Conservation (phyloP, 257 asterid genomes). For the Scutellaria baicalensis region DNA sequence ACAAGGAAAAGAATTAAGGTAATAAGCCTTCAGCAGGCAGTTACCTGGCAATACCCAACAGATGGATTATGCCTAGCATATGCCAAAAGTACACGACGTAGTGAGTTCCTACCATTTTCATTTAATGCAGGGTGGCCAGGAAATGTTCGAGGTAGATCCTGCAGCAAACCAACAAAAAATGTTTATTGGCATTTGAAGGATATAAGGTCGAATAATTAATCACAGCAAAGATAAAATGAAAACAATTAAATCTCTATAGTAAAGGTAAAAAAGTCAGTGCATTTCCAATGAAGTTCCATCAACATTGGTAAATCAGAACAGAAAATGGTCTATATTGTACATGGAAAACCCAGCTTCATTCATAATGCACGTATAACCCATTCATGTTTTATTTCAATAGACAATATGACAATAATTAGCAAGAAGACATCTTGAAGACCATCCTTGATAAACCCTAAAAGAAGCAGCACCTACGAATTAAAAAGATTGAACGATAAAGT, state of each 20-base stretch:
- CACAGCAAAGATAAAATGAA: neutral
- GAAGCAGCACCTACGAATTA: slow-evolving; percentile 96
- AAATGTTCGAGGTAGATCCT: slow-evolving; percentile 94
- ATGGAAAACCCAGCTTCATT: neutral
- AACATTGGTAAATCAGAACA: slow-evolving; percentile 4
- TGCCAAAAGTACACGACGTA: slow-evolving; percentile 81
- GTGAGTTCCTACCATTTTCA: slow-evolving; percentile 75
- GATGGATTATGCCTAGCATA: slow-evolving; percentile 89
- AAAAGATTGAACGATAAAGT: slow-evolving; percentile 78
- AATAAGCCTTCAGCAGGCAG: slow-evolving; percentile 8
- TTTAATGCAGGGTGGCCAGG: slow-evolving; percentile 94
- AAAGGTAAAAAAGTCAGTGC: slow-evolving; percentile 13
- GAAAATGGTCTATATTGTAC: neutral
- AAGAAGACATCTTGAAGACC: slow-evolving; percentile 43
- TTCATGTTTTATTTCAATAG: slow-evolving; percentile 7
- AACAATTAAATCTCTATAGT: neutral
- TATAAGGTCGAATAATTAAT: neutral
- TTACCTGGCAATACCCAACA: slow-evolving; percentile 95
- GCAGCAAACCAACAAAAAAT: slow-evolving; percentile 21
- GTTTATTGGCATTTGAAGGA: neutral
- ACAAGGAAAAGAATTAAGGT: slow-evolving; percentile 1
- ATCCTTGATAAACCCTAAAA: slow-evolving; percentile 68
- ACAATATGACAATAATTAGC: slow-evolving; percentile 23
- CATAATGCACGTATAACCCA: neutral
- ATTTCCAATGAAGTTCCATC: slow-evolving; percentile 2